These are phyloP conservation scores for Eucalyptus tenuipes DNA, from an alignment of 345 rosid species.

Conservation along the genomic window DNA sequence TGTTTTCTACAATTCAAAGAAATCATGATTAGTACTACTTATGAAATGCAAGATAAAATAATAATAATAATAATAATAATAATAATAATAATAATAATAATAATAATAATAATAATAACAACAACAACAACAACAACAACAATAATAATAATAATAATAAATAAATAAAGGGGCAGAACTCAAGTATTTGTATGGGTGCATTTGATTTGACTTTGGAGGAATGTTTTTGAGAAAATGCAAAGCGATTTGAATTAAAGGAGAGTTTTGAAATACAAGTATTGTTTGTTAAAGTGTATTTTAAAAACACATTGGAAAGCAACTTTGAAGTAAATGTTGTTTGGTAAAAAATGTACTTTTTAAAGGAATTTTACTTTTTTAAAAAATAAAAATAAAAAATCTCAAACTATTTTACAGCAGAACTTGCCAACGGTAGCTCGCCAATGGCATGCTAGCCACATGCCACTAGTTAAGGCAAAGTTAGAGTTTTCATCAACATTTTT, in stretches of 20 bases:
- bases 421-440: fast-evolving
- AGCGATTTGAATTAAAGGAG: too few species aligned
- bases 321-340: not conserved
- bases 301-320: not conserved
- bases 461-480: too few species aligned
- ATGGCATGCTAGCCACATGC: too few species aligned
- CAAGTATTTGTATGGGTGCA: not conserved
- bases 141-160: not conserved
- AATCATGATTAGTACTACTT: not conserved
- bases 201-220: not conserved
- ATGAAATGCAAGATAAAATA: not conserved
- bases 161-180: not conserved
- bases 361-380: not conserved
- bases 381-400: too few species aligned
- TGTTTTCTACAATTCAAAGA: slow-evolving; percentile 13
- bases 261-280: too few species aligned
- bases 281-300: not conserved
- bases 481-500: too few species aligned
- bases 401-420: not conserved
- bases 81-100: too few species aligned
- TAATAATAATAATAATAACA: too few species aligned
- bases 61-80: too few species aligned
- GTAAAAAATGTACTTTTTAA: not conserved
- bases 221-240: not conserved
- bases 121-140: too few species aligned